phyloP scores from a whole-genome alignment of 208 protist species.

The Crithidia sp. region DNA sequence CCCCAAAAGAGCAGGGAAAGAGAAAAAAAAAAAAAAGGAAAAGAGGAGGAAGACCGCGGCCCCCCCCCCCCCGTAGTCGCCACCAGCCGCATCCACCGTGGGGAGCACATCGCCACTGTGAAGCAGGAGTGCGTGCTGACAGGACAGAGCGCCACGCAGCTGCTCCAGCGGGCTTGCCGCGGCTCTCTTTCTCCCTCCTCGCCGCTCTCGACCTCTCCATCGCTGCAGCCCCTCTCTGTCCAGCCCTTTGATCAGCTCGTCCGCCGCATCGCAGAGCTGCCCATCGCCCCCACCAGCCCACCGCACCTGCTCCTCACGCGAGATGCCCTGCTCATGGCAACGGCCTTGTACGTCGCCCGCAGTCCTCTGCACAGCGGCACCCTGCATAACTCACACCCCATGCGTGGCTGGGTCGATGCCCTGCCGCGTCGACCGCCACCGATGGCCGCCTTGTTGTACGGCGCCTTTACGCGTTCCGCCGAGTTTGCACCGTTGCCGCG shows the following conservation, averaged over 20 bases:
- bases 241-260: constrained; percentile 29
- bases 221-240: constrained; percentile 19
- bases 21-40: too few relatives aligned
- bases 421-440: constrained; percentile 67
- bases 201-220: neutral
- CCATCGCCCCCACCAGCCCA: constrained; percentile 11
- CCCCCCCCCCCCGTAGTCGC: too few relatives aligned
- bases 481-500: constrained; percentile 53
- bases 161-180: constrained; percentile 39
- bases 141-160: constrained; percentile 41
- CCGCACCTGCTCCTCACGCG: constrained; percentile 47
- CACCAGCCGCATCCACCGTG: constrained; percentile 46
- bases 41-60: too few relatives aligned
- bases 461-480: constrained; percentile 19
- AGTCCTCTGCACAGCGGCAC: constrained; percentile 22
- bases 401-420: constrained; percentile 43
- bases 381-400: constrained; percentile 18
- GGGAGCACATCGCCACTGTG: constrained; percentile 65
- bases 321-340: constrained; percentile 65
- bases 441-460: constrained; percentile 51
- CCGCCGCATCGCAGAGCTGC: constrained; percentile 18
- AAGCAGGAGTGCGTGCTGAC: constrained; percentile 50
- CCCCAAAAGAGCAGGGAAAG: too few relatives aligned
- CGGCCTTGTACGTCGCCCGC: constrained; percentile 54
- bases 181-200: neutral